phyloP scores from a whole-genome alignment of 2,329 filamentous ascomycete genomes.

The Xylaria arbuscula region DNA sequence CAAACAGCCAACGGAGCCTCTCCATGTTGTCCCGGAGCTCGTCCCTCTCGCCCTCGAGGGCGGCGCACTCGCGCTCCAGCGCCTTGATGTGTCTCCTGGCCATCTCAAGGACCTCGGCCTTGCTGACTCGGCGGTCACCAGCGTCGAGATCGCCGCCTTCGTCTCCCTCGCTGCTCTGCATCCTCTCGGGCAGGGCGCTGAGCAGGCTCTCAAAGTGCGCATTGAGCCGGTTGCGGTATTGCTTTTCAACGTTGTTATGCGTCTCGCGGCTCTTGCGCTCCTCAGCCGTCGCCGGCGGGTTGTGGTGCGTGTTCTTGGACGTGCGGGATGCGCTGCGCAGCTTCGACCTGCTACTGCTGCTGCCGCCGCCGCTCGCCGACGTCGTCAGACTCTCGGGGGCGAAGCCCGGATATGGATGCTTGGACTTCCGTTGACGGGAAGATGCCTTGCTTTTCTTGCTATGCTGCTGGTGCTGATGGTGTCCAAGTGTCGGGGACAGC shows the following conservation, averaged over 20 bases:
- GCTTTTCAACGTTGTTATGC: constrained; percentile 62
- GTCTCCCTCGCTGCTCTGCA: constrained; percentile 48
- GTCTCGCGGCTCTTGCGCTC: constrained; percentile 52
- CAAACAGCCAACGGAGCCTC: constrained; percentile 48
- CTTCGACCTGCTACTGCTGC: constrained; percentile 42
- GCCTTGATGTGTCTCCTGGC: constrained; percentile 56
- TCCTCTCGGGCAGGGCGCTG: constrained; percentile 54
- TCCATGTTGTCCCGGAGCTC: constrained; percentile 50
- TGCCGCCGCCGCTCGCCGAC: background rate
- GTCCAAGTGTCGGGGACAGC: constrained; percentile 38
- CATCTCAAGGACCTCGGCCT: constrained; percentile 60
- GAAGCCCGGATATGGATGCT: constrained; percentile 36
- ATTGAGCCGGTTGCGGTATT: constrained; percentile 61
- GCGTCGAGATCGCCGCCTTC: constrained; percentile 41
- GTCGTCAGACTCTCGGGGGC: constrained; percentile 32
- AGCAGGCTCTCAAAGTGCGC: constrained; percentile 59
- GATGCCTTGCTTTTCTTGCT: constrained; percentile 39
- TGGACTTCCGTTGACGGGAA: constrained; percentile 39
- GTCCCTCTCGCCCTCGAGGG: constrained; percentile 53
- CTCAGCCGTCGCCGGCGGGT: constrained; percentile 50
- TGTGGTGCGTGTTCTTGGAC: constrained; percentile 52
- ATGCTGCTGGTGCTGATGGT: constrained; percentile 25
- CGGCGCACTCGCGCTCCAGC: constrained; percentile 54
- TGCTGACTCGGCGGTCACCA: constrained; percentile 52
- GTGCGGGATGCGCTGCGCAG: constrained; percentile 51